Evolutionary conservation across 2,329 filamentous ascomycete species (phyloP).

Genomic region (Penicillium sp.): DNA sequence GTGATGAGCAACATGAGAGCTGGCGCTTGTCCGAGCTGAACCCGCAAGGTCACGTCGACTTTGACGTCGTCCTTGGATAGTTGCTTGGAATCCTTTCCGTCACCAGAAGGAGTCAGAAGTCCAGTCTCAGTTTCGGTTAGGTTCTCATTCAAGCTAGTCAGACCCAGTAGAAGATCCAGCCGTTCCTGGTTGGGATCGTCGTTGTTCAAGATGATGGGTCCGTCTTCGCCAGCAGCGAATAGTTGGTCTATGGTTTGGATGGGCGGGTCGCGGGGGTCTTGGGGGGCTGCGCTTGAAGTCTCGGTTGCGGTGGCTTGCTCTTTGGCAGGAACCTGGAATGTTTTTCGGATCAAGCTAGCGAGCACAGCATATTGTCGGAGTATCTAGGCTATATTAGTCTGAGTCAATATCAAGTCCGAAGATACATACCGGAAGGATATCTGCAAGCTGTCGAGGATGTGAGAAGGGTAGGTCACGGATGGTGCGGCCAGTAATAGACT

Average conservation of each 20-base stretch:
- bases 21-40: slow-evolving; percentile 38
- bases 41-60: slow-evolving; percentile 40
- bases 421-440: slow-evolving; percentile 40
- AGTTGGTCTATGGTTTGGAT: slow-evolving; percentile 9
- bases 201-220: slow-evolving; percentile 39
- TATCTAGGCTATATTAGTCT: slow-evolving; percentile 26
- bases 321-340: slow-evolving; percentile 29
- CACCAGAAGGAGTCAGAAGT: slow-evolving; percentile 1
- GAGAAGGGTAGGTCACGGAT: slow-evolving; percentile 44
- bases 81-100: not conserved
- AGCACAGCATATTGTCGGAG: slow-evolving; percentile 46
- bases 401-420: not conserved
- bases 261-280: slow-evolving; percentile 3
- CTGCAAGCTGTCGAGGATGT: slow-evolving; percentile 45
- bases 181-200: slow-evolving; percentile 48
- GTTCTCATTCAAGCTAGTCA: slow-evolving; percentile 3
- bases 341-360: slow-evolving; percentile 37
- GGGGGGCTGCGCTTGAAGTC: slow-evolving; percentile 5
- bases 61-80: slow-evolving; percentile 28
- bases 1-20: slow-evolving; percentile 39
- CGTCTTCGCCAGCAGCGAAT: slow-evolving; percentile 16
- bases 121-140: not conserved
- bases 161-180: slow-evolving; percentile 52
- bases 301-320: slow-evolving; percentile 13
- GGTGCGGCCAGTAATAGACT: slow-evolving; percentile 40